These are phyloP conservation scores for Starmerella riodocensis DNA, from an alignment of 805 yeast species.

Conservation along the genomic window DNA sequence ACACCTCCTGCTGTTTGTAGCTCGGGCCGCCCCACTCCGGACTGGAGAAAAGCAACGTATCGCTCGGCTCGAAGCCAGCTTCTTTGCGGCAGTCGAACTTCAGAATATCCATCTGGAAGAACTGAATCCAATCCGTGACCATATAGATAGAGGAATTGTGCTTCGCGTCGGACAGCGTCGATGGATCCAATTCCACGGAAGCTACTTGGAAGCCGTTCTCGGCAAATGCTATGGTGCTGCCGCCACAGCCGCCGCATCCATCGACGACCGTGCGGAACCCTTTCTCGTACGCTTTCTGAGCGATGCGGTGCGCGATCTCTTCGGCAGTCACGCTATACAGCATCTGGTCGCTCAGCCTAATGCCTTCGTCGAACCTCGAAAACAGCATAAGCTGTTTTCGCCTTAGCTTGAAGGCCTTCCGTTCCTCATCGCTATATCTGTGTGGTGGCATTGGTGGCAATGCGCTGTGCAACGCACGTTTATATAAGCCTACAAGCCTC, in stretches of 20 bases:
- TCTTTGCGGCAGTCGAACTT: conserved; percentile 19
- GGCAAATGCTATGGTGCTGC: conserved; percentile 65
- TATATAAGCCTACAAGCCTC: too few species aligned
- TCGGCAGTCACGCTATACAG: conserved; percentile 91
- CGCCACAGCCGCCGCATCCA: conserved; percentile 80
- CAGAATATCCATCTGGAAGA: conserved; percentile 38
- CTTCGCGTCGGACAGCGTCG: conserved; percentile 20
- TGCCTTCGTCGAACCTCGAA: conserved; percentile 50
- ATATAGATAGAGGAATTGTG: conserved; percentile 55
- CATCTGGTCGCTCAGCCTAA: conserved; percentile 54
- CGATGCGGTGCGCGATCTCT: conserved; percentile 40
- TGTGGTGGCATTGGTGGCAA: too few species aligned
- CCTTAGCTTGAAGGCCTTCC: not conserved
- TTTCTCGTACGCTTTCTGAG: conserved; percentile 16
- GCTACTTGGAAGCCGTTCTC: conserved; percentile 27
- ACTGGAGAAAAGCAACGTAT: conserved; percentile 17
- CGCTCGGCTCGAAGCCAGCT: conserved; percentile 7
- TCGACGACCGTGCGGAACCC: conserved; percentile 35
- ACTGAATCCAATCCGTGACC: conserved; percentile 31
- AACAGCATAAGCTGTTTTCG: conserved; percentile 36
- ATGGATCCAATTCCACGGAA: conserved; percentile 22
- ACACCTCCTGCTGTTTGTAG: conserved; percentile 12
- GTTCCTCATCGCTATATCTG: too few species aligned
- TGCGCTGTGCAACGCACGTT: too few species aligned
- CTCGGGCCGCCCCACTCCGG: conserved; percentile 25